These are phyloP conservation scores for Cladophialophora psammophila DNA, from an alignment of 2,329 filamentous ascomycete genomes.

Conservation along the genomic window DNA sequence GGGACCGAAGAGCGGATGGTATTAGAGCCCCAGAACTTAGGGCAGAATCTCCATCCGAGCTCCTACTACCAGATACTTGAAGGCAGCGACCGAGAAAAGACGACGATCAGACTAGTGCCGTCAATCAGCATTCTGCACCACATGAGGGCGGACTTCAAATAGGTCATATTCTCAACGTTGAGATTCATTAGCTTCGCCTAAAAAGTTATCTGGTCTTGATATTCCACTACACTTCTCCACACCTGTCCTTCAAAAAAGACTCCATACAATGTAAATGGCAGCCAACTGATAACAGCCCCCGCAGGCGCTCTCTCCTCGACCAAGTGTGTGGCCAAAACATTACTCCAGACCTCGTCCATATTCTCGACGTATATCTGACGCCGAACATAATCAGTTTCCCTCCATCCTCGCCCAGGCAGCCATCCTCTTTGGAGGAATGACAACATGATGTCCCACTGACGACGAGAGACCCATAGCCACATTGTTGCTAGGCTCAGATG, in stretches of 20 bases:
- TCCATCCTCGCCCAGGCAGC: conserved; percentile 15
- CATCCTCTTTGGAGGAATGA: conserved; percentile 11
- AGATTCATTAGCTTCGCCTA: background rate
- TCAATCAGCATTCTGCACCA: background rate
- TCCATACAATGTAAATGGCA: background rate
- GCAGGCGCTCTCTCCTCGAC: background rate
- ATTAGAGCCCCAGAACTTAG: background rate
- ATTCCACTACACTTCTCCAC: background rate
- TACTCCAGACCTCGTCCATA: background rate
- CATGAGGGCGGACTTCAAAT: background rate
- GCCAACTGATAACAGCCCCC: background rate
- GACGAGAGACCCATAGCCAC: background rate
- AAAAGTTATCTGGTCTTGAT: background rate
- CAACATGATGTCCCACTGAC: conserved; percentile 1
- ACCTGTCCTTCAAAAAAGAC: background rate
- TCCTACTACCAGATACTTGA: background rate
- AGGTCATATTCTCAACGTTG: background rate
- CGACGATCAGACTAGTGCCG: background rate
- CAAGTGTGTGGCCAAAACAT: background rate
- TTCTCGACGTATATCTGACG: background rate
- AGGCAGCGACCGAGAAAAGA: background rate
- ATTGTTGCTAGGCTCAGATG: background rate
- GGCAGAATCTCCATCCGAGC: background rate
- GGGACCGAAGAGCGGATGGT: background rate
- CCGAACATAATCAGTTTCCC: background rate